These are phyloP conservation scores for Boehmeria nivea DNA, from an alignment of 306 rosid genomes.

Conservation along the genomic window DNA sequence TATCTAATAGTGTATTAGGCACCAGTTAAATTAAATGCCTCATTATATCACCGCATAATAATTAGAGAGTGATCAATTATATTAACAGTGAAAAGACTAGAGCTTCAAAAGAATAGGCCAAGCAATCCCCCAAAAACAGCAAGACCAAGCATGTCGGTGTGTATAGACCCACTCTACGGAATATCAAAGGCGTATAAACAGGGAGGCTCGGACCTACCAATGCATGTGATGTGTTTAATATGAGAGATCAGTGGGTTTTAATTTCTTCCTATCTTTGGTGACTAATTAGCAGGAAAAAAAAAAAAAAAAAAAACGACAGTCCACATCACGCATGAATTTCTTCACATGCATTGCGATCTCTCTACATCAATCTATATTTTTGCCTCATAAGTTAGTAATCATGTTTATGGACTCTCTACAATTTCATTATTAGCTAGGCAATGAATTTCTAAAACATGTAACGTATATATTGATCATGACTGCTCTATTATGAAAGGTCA, in stretches of 20 bases:
- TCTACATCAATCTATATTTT: background rate
- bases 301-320: background rate
- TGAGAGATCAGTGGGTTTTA: background rate
- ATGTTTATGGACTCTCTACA: too few species aligned
- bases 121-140: background rate
- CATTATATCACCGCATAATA: background rate
- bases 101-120: background rate
- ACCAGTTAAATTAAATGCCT: background rate
- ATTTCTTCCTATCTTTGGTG: conserved; percentile 3
- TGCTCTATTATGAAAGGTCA: background rate
- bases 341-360: background rate
- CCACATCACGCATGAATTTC: conserved; percentile 5
- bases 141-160: conserved; percentile 7
- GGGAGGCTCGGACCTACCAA: background rate
- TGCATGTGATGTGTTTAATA: conserved; percentile 7
- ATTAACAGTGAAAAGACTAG: background rate
- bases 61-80: background rate
- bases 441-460: background rate
- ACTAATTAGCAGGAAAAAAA: background rate
- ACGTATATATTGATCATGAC: background rate
- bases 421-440: background rate
- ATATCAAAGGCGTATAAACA: background rate
- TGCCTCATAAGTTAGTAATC: too few species aligned
- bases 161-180: background rate
- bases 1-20: background rate